Conservation (phyloP, 208 protist species). For the Endotrypanum monterogeii region DNA sequence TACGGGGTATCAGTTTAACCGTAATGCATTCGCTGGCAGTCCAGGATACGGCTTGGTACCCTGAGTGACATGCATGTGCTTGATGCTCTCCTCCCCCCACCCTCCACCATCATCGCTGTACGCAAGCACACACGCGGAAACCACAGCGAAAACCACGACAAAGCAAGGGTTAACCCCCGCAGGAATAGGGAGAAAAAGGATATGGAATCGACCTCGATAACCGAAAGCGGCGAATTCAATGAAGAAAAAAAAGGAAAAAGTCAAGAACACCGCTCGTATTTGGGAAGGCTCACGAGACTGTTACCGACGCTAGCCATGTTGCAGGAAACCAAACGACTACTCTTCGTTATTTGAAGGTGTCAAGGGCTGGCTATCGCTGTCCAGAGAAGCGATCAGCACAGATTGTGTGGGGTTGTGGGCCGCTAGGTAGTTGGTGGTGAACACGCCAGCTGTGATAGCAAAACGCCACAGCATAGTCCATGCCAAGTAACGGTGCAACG, state of each 20-base stretch:
- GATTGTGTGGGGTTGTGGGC: slow-evolving; percentile 45
- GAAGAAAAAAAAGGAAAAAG: not conserved
- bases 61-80: not conserved
- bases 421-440: slow-evolving; percentile 42
- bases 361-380: slow-evolving; percentile 7
- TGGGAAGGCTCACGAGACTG: not conserved
- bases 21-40: not conserved
- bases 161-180: not conserved
- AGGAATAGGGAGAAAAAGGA: not conserved
- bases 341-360: not conserved
- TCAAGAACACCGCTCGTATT: not conserved
- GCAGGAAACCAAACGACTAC: not conserved
- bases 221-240: not conserved
- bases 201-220: not conserved
- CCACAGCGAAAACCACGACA: not conserved
- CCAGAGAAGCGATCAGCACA: slow-evolving; percentile 29
- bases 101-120: not conserved
- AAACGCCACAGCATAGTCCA: slow-evolving; percentile 48
- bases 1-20: not conserved
- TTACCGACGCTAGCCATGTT: not conserved
- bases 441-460: slow-evolving; percentile 27
- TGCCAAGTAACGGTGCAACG: slow-evolving; percentile 32
- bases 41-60: not conserved
- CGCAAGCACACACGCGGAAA: not conserved
- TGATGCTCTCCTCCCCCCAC: not conserved